A percentile compares a stretch with the other conserved stretches of the same genome.
These are phyloP conservation scores for Gomphus sp. DNA, from an alignment of 1,284 basidiomycete genomes.

Conservation along the genomic window DNA sequence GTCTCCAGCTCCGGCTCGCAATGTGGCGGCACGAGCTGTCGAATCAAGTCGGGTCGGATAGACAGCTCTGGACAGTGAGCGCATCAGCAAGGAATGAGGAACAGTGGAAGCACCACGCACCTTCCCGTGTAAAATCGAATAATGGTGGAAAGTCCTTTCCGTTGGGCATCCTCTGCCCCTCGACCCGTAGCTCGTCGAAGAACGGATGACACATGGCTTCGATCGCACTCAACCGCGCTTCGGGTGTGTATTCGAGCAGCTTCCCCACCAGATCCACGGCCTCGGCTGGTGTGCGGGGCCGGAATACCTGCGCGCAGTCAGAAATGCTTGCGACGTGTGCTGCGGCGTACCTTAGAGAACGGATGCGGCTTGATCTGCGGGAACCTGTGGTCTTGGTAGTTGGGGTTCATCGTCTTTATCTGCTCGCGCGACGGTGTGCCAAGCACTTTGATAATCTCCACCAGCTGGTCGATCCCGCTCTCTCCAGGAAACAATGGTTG, in stretches of 20 bases:
- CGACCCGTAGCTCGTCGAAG: conserved; percentile 91
- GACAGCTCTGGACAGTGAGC: conserved; percentile 68
- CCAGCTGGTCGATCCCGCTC: conserved; percentile 99
- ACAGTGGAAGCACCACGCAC: conserved; percentile 37
- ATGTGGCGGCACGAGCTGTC: conserved; percentile 83
- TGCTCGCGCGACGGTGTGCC: conserved; percentile 98
- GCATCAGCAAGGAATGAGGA: conserved; percentile 1
- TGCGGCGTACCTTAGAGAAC: conserved; percentile 68
- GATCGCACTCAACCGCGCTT: conserved; percentile 82
- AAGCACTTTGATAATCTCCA: conserved; percentile 99
- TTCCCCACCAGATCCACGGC: conserved; percentile 95
- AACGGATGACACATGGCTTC: conserved; percentile 95
- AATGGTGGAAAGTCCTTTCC: conserved; percentile 92
- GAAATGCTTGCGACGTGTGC: background rate
- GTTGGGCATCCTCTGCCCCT: conserved; percentile 91
- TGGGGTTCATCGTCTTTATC: conserved; percentile 99
- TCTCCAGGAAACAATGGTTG: conserved; percentile 99
- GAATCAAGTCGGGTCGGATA: conserved; percentile 89
- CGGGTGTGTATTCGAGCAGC: conserved; percentile 95
- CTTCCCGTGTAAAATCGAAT: conserved; percentile 96
- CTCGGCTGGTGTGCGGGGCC: conserved; percentile 91
- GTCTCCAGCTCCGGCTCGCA: conserved; percentile 83
- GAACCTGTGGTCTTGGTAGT: conserved; percentile 99
- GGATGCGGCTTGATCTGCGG: conserved; percentile 98
- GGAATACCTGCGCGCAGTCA: conserved; percentile 71